Evolutionary conservation across 257 asterid species (phyloP).

Genomic region (Jaltomata sinuosa): DNA sequence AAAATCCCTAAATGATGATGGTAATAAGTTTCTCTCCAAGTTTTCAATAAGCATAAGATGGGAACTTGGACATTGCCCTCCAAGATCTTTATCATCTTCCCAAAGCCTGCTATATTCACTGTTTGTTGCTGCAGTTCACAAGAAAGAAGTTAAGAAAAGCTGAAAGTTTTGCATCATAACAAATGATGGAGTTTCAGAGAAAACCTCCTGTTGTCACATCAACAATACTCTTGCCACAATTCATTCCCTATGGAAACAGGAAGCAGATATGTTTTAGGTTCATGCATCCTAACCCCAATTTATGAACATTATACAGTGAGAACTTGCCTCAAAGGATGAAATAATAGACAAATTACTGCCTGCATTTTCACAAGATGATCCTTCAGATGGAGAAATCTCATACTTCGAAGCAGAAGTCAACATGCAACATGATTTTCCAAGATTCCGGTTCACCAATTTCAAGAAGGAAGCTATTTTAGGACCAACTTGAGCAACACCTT

Average conservation of each 20-base stretch:
- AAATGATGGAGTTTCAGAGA: neutral
- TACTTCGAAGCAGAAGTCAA: neutral
- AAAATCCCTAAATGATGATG: slow-evolving; percentile 27
- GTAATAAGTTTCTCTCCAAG: slow-evolving; percentile 39
- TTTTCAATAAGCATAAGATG: slow-evolving; percentile 27
- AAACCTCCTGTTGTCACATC: slow-evolving; percentile 1
- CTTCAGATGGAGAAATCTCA: neutral
- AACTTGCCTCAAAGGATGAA: slow-evolving; percentile 9
- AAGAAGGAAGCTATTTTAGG: slow-evolving; percentile 29
- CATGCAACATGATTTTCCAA: neutral
- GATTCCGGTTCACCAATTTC: slow-evolving; percentile 25
- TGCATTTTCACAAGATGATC: neutral
- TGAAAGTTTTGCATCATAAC: neutral
- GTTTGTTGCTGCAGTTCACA: slow-evolving; percentile 2
- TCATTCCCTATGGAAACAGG: neutral
- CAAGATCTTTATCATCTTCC: slow-evolving; percentile 36
- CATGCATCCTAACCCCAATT: neutral
- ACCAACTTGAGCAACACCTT: slow-evolving; percentile 17
- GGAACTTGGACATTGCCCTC: slow-evolving; percentile 17
- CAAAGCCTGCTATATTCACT: neutral
- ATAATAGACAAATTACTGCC: neutral
- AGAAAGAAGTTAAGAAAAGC: neutral
- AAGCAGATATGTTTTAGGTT: neutral
- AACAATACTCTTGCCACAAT: neutral
- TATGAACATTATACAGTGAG: neutral